phyloP scores from a whole-genome alignment of 345 rosid genomes.

The Adansonia digitata region DNA sequence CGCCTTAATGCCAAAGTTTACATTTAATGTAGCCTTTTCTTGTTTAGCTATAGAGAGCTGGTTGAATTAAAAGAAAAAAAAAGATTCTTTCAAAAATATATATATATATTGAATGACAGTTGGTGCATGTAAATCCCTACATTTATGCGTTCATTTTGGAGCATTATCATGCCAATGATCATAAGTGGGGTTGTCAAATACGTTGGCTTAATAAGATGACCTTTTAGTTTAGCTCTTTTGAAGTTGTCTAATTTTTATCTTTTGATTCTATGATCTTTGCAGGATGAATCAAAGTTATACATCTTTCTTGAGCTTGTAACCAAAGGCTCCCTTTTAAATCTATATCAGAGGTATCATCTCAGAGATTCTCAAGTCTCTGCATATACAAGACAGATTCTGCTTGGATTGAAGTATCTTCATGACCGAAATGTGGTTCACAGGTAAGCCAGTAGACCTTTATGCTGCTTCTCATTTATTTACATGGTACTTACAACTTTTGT shows the following conservation, averaged over 20 bases:
- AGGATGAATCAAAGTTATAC: constrained; percentile 78
- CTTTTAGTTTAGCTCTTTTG: background rate
- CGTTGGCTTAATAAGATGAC: background rate
- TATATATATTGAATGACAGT: background rate
- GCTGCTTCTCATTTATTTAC: background rate
- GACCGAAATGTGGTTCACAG: constrained; percentile 70
- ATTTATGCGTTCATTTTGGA: background rate
- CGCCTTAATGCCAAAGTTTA: background rate
- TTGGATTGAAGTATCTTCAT: constrained; percentile 84
- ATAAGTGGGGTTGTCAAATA: background rate
- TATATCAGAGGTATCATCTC: constrained; percentile 55
- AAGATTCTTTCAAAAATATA: too few species aligned
- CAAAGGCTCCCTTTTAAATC: constrained; percentile 64
- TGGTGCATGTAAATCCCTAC: background rate
- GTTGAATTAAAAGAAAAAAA: background rate
- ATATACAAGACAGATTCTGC: constrained; percentile 82
- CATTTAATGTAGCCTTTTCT: background rate
- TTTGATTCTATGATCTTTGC: constrained; percentile 20
- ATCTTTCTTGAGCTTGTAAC: constrained; percentile 83
- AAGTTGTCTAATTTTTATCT: background rate
- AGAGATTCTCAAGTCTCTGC: constrained; percentile 61
- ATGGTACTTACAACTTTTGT: background rate
- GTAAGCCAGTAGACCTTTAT: constrained; percentile 27
- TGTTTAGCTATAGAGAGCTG: background rate
- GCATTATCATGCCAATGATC: background rate